phyloP scores from a whole-genome alignment of 495 filamentous ascomycete genomes.

The Xylaria longipes region DNA sequence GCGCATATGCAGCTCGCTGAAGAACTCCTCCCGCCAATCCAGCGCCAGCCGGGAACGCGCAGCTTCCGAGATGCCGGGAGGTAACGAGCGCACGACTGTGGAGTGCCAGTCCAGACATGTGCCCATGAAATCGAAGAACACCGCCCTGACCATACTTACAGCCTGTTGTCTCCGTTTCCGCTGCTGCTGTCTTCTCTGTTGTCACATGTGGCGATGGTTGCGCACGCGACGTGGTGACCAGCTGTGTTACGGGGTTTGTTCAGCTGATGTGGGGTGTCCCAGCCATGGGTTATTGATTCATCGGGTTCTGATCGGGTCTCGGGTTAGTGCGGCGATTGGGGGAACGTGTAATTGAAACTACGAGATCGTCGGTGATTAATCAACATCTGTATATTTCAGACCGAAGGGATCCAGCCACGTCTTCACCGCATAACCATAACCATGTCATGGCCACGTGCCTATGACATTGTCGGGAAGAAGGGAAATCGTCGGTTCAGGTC shows the following conservation, averaged over 20 bases:
- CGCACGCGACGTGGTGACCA: slow-evolving; percentile 27
- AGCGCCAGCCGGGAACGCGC: slow-evolving; percentile 51
- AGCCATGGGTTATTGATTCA: not conserved
- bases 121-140: slow-evolving; percentile 57
- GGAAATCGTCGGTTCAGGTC: not conserved
- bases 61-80: slow-evolving; percentile 32
- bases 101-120: slow-evolving; percentile 55
- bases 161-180: not conserved
- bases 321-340: not conserved
- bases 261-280: slow-evolving; percentile 6
- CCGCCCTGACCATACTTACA: slow-evolving; percentile 45
- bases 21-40: slow-evolving; percentile 57
- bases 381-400: not conserved
- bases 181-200: too few relatives aligned
- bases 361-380: not conserved
- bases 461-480: not conserved
- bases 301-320: slow-evolving; percentile 5
- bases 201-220: slow-evolving; percentile 8
- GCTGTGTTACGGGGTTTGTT: not conserved
- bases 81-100: slow-evolving; percentile 38
- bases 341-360: not conserved
- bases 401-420: not conserved
- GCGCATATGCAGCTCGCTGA: slow-evolving; percentile 50
- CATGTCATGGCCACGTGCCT: slow-evolving; percentile 17
- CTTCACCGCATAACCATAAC: slow-evolving; percentile 16